phyloP scores from a whole-genome alignment of 305 asterid genomes.

The Fraxinus greggii region DNA sequence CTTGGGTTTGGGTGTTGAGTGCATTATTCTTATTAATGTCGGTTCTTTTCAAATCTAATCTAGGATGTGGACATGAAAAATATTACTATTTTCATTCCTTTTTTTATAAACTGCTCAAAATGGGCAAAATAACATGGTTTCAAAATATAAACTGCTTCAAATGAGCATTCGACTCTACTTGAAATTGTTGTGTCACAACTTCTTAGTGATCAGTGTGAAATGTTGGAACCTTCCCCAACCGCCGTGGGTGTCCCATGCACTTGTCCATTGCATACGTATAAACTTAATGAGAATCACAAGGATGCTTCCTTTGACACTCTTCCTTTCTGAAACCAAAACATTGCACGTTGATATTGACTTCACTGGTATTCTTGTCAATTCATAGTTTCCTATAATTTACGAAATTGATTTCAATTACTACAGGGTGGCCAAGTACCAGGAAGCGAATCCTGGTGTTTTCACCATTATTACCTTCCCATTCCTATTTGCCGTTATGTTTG shows the following conservation, averaged over 20 bases:
- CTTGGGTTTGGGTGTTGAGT: neutral
- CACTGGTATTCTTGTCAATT: slow-evolving; percentile 22
- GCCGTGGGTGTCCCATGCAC: neutral
- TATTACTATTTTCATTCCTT: neutral
- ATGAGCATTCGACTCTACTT: neutral
- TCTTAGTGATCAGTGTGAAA: neutral
- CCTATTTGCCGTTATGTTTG: slow-evolving; percentile 55
- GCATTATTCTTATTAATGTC: neutral
- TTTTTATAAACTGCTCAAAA: neutral
- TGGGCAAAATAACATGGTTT: neutral
- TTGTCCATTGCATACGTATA: neutral
- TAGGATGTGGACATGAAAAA: neutral
- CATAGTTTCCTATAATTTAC: slow-evolving; percentile 7
- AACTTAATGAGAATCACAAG: neutral
- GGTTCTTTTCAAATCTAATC: neutral
- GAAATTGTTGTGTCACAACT: neutral
- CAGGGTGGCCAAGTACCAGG: slow-evolving; percentile 54
- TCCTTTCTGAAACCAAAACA: neutral
- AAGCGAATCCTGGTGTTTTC: slow-evolving; percentile 52
- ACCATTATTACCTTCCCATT: slow-evolving; percentile 51
- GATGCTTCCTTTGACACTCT: neutral
- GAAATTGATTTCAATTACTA: slow-evolving; percentile 1
- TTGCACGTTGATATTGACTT: neutral
- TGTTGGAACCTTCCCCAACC: neutral
- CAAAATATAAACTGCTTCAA: neutral